Evolutionary conservation across 73 alveolate species (phyloP).

Genomic region (Paramecium octaurelia): DNA sequence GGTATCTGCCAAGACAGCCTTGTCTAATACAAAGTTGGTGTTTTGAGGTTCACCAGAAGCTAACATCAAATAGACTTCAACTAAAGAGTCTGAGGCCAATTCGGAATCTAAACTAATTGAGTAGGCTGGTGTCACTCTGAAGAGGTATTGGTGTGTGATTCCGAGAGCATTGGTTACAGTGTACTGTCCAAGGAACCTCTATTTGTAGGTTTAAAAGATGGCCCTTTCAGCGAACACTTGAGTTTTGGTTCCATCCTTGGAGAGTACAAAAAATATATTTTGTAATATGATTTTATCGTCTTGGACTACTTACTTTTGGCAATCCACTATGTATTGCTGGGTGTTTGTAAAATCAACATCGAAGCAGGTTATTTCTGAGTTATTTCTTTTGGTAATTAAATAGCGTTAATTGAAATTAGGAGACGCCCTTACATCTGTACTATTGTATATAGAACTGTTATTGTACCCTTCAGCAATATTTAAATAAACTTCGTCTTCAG

Average conservation of each 20-base stretch:
- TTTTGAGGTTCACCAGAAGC: background rate
- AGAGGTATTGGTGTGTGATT: background rate
- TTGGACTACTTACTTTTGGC: background rate
- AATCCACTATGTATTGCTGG: background rate
- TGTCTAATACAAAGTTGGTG: background rate
- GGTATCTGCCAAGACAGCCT: background rate
- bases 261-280: background rate
- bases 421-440: background rate
- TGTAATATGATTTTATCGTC: background rate
- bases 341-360: background rate
- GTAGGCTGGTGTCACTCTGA: conserved; percentile 30
- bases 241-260: background rate
- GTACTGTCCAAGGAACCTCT: background rate
- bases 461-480: conserved; percentile 1
- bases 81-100: background rate
- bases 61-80: background rate
- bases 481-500: background rate
- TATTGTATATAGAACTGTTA: background rate
- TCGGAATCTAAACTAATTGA: background rate
- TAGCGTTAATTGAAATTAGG: background rate
- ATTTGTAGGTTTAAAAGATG: background rate
- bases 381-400: background rate
- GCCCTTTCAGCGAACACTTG: background rate
- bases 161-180: background rate
- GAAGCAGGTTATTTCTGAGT: background rate